Evolutionary conservation across 2,329 filamentous ascomycete species (phyloP), one percentile per base, ranked within the genome.

Genomic region (Rugonectria rugulosa): DNA sequence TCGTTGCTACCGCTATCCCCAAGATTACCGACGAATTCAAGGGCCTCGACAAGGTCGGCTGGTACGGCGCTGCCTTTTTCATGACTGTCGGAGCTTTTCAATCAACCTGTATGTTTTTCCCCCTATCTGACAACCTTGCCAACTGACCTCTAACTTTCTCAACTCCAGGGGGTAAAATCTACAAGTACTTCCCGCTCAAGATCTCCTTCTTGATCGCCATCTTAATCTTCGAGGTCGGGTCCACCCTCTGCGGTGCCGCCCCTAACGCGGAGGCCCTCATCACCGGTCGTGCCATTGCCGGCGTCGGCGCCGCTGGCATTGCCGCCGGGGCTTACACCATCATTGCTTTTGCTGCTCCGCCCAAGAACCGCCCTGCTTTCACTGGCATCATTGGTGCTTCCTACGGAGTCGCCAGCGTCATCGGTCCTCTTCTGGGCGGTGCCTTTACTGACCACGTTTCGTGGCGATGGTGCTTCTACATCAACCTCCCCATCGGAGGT

Each of bases 41-140:
- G 53, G 74, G 78, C 42, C 75, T 84, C 15, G 74, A 77, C 29
- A 79, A 84, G 57, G 77, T 84, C 11, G 79, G 80, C 19, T 88
- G 85, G 85, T 87, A 87, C 61, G 83, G 81, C 2, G 77, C 81
- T 14, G 80, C 80, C 36, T 84, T 80, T 61, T 81, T 83, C 68
- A 72, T 82, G 61, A 79, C 78, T 2, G 66, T 79, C 24, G 79
- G 75, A 9, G 72, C 72, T 53, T 74, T 78, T 62, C 77, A 80
- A 64, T 75, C 77, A 37, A 72, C 73, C 14, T 80, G 75, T 74
- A 69, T 56, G 72, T 64, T 20, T 5, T 14, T 11, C 7, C 11
- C n/a, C n/a, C n/a, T n/a, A n/a, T n/a, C n/a, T n/a, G 2, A 4
- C 15, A n/a, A 3, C 14, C 38, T 26, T 26, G 15, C 10, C 19